Percentiles rank a stretch among this genome's conserved stretches.
phyloP scores from a whole-genome alignment of 441 rosid species.

The Breynia disticha region DNA sequence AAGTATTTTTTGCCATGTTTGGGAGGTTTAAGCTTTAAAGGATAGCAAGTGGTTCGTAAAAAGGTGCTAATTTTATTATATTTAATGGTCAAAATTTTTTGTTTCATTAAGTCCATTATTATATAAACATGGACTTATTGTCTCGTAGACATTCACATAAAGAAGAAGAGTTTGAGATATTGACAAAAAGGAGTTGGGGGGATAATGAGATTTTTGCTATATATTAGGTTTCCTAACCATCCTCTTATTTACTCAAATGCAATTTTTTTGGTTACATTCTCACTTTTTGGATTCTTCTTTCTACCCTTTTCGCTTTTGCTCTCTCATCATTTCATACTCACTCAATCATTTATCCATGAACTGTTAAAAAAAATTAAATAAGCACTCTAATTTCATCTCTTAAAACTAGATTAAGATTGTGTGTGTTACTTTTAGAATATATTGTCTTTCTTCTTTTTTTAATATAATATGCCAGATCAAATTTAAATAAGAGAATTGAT shows the following conservation, averaged over 20 bases:
- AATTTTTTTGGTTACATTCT: constrained; percentile 7
- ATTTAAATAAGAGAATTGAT: too few relatives aligned
- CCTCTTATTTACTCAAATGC: constrained; percentile 5
- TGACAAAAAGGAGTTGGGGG: constrained; percentile 18
- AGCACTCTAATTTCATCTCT: too few relatives aligned
- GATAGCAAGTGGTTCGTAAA: too few relatives aligned
- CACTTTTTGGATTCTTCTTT: constrained; percentile 38
- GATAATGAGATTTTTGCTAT: constrained; percentile 19
- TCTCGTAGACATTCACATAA: constrained; percentile 24
- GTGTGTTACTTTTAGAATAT: too few relatives aligned
- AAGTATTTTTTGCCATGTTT: too few relatives aligned
- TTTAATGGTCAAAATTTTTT: too few relatives aligned
- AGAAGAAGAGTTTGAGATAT: constrained; percentile 8
- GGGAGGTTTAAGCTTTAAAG: too few relatives aligned
- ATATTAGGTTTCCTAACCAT: constrained; percentile 5
- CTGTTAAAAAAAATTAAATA: too few relatives aligned
- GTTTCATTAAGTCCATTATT: not conserved
- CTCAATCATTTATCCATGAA: not conserved
- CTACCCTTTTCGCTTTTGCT: constrained; percentile 2
- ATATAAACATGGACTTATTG: constrained; percentile 6
- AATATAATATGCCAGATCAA: too few relatives aligned
- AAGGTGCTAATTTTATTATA: too few relatives aligned
- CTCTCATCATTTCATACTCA: constrained; percentile 3
- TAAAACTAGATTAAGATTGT: too few relatives aligned
- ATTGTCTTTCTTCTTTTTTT: too few relatives aligned